phyloP scores from a whole-genome alignment of 2,329 filamentous ascomycete species.

The Fulvia fulva region DNA sequence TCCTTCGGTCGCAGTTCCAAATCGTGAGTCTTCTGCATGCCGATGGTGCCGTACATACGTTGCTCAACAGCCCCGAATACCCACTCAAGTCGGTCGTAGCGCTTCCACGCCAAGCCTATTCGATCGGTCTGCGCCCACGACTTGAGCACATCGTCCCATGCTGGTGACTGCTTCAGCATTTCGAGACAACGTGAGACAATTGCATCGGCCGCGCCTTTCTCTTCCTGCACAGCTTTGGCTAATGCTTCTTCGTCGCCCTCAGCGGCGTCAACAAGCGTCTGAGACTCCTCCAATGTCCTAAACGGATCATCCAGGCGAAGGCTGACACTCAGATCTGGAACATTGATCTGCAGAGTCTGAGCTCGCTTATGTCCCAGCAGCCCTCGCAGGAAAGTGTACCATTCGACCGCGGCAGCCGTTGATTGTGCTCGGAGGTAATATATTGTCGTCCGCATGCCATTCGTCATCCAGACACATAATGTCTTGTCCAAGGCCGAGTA shows the following conservation, averaged over 20 bases:
- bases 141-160: conserved; percentile 58
- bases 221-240: conserved; percentile 44
- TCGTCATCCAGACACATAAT: conserved; percentile 58
- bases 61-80: conserved; percentile 62
- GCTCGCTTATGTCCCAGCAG: conserved; percentile 57
- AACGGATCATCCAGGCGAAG: conserved; percentile 60
- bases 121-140: conserved; percentile 56
- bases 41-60: conserved; percentile 66
- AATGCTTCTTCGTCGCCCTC: conserved; percentile 47
- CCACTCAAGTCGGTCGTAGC: conserved; percentile 67
- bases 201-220: conserved; percentile 52
- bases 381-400: conserved; percentile 63
- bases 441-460: conserved; percentile 53
- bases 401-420: conserved; percentile 60
- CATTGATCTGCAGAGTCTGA: conserved; percentile 55
- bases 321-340: conserved; percentile 60
- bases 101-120: conserved; percentile 65
- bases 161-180: conserved; percentile 53
- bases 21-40: conserved; percentile 63
- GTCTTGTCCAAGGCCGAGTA: conserved; percentile 66
- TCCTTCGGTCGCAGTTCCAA: conserved; percentile 62
- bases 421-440: conserved; percentile 61
- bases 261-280: conserved; percentile 39
- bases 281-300: conserved; percentile 45
- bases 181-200: conserved; percentile 58